Base-by-base conservation (phyloP, 176 grass and related monocot genomes). In the Elaeis guineensis region DNA sequence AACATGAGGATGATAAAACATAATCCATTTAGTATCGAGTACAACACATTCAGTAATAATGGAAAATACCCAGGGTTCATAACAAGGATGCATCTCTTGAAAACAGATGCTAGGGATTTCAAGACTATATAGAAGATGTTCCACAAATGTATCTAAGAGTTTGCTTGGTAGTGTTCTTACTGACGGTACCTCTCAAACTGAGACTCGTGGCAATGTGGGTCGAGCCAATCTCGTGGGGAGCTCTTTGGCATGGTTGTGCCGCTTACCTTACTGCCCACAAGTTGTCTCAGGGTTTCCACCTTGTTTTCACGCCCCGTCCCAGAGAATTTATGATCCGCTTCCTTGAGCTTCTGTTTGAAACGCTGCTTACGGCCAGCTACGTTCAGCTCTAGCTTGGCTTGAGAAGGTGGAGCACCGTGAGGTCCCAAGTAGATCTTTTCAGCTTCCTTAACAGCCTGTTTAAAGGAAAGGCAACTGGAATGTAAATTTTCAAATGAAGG, bases 361-460 rank as follows among this genome's bases (percentile, higher is more conserved):
- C 77, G 79, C 55, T 56, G 61, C 54, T 80, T 77, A 35, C 35
- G 53, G 49, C 69, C 64, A 30, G 70, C 50, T 9, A 21, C 54
- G 44, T 71, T 57, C 16, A 74, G 61, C n/a, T 73, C 90, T 79
- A 76, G 72, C 79, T 95, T 95, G 3, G 59, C 74, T 72, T 74
- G 74, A 53, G 84, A 76, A 65, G 79, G 83, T 0, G 86, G 80
- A 51, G 86, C 91, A 2, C 91, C 83, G 77, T 95, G 91, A 32
- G 91, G 91, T 63, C 86, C 91, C 19, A 95, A 82, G 77, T 95
- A 90, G 22, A 95, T 79, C 66, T 61, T 95, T 50, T 90, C 86
- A 15, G 71, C 79, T 58, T 84, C 86, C 61, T 87, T 90, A 62
- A 65, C 60, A 57, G 52, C 56, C 83, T 90, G 74, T 61, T 72